Percentiles rank a stretch among this genome's conserved stretches.
Evolutionary conservation across 2,329 filamentous ascomycete genomes (phyloP).

Genomic region (Botryotinia globosa): DNA sequence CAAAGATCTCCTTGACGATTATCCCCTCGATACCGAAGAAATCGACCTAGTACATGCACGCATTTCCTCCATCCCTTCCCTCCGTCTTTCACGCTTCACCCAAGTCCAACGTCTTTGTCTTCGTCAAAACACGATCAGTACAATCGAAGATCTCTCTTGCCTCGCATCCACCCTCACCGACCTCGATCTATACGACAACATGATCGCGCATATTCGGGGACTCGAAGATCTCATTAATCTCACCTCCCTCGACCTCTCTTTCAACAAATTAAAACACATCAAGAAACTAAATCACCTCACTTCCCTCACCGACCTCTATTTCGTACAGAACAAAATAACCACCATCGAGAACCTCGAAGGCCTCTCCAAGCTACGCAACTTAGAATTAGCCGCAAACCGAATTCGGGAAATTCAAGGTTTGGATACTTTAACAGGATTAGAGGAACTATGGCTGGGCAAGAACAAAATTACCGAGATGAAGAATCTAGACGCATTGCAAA

Average conservation of each 20-base stretch:
- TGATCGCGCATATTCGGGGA: constrained; percentile 81
- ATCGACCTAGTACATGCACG: constrained; percentile 90
- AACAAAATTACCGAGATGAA: constrained; percentile 89
- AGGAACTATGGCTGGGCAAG: constrained; percentile 91
- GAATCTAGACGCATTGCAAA: constrained; percentile 70
- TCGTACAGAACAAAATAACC: constrained; percentile 92
- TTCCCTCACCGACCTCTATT: constrained; percentile 78
- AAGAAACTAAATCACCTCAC: constrained; percentile 78
- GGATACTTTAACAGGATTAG: constrained; percentile 70
- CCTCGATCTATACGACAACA: constrained; percentile 94
- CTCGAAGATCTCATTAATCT: constrained; percentile 76
- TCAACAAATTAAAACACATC: constrained; percentile 99
- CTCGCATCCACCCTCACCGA: constrained; percentile 70
- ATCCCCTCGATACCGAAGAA: constrained; percentile 64
- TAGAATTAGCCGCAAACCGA: constrained; percentile 89
- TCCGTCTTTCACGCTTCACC: constrained; percentile 81
- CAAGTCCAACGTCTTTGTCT: constrained; percentile 77
- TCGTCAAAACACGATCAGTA: constrained; percentile 84
- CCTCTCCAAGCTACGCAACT: constrained; percentile 70
- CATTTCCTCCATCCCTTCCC: constrained; percentile 70
- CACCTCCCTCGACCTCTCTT: constrained; percentile 82
- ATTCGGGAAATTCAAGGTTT: constrained; percentile 87
- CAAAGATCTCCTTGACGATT: constrained; percentile 58
- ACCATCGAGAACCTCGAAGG: constrained; percentile 81
- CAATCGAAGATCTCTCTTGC: constrained; percentile 69